Percentiles rank a stretch among this genome's conserved stretches.
These are phyloP conservation scores for Populus trichocarpa DNA, from an alignment of 441 rosid genomes.

Conservation along the genomic window DNA sequence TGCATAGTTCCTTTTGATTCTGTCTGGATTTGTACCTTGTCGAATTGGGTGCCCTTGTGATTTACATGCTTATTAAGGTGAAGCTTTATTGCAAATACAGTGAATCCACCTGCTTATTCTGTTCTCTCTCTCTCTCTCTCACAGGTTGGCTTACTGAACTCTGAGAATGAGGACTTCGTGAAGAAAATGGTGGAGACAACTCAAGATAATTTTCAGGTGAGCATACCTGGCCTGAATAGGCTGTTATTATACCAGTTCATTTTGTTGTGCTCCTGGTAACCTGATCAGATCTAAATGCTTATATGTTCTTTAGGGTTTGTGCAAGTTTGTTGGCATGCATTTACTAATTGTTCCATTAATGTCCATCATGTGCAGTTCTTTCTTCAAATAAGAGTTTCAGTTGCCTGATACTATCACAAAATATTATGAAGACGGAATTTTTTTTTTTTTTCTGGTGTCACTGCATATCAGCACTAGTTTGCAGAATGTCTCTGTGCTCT, in stretches of 20 bases:
- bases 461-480: neutral
- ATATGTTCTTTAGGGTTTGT: no score
- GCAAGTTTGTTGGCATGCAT: no score
- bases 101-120: neutral
- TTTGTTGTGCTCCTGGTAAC: no score
- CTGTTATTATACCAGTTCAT: neutral
- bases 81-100: no score
- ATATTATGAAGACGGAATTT: neutral
- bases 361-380: neutral
- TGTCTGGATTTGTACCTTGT: no score
- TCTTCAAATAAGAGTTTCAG: neutral
- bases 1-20: no score
- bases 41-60: neutral
- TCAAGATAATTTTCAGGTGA: conserved; percentile 74
- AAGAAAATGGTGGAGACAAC: conserved; percentile 48
- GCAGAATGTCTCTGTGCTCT: neutral
- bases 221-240: conserved; percentile 9
- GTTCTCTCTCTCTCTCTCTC: conserved; percentile 20
- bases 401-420: neutral
- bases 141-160: conserved; percentile 78
- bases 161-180: conserved; percentile 69
- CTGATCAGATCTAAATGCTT: neutral
- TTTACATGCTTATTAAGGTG: neutral
- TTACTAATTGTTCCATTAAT: no score
- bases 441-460: neutral